Conservation (phyloP, 139 green algal species). For the Haematococcus sp. region DNA sequence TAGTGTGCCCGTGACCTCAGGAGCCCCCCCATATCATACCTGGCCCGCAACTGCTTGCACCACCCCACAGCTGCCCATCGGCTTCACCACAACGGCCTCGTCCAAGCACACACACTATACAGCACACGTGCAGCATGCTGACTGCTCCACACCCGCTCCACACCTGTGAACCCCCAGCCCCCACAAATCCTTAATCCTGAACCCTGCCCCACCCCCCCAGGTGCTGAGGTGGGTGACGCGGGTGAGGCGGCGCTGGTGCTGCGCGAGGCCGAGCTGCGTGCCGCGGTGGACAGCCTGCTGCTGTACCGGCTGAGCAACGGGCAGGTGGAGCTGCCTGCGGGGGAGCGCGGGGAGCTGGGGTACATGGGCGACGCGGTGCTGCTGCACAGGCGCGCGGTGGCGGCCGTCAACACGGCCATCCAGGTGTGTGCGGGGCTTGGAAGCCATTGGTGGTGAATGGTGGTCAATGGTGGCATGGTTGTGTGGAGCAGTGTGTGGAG, state of each 20-base stretch:
- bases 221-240: constrained; percentile 15
- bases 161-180: no score
- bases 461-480: not conserved
- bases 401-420: constrained; percentile 4
- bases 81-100: no score
- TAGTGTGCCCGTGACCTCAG: no score
- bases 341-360: constrained; percentile 1
- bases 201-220: not conserved
- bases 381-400: constrained; percentile 17
- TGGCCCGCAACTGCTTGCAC: no score
- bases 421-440: not conserved
- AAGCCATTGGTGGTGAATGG: not conserved
- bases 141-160: no score
- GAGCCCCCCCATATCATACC: no score
- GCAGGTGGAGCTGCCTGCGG: constrained; percentile 25
- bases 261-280: not conserved
- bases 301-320: constrained; percentile 8
- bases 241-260: not conserved
- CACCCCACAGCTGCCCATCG: no score
- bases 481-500: no score
- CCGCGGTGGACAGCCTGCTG: not conserved
- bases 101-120: no score
- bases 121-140: no score
- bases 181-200: no score
- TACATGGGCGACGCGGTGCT: constrained; percentile 2